These are phyloP conservation scores for Mycena pura DNA, from an alignment of 768 basidiomycete genomes.

Conservation along the genomic window DNA sequence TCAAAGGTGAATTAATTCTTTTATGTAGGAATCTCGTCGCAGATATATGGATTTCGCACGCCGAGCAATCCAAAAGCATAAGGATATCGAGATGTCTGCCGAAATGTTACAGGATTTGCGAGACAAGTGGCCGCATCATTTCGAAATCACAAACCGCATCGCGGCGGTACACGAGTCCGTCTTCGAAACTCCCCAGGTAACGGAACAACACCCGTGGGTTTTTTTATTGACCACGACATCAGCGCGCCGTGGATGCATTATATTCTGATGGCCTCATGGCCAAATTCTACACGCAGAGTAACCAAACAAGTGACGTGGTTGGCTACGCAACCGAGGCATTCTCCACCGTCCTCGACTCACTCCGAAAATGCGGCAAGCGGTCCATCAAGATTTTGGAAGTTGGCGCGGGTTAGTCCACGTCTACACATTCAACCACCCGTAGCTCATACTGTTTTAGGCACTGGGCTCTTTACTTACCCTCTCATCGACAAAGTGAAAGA, in stretches of 20 bases:
- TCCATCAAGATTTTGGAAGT: constrained; percentile 10
- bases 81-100: not conserved
- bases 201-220: not conserved
- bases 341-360: not conserved
- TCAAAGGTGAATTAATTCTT: not conserved
- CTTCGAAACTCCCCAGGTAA: not conserved
- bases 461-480: constrained; percentile 1
- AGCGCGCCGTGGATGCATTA: not conserved
- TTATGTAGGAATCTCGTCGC: not conserved
- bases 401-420: constrained; percentile 3
- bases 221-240: not conserved
- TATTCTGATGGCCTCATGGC: constrained; percentile 15
- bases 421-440: no score
- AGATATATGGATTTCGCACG: constrained; percentile 1
- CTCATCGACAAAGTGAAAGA: constrained; percentile 8
- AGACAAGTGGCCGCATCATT: constrained; percentile 4
- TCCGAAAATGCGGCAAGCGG: not conserved
- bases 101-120: not conserved
- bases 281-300: not conserved
- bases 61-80: not conserved
- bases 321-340: not conserved
- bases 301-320: constrained; percentile 3
- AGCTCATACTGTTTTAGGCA: not conserved
- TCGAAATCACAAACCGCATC: constrained; percentile 10
- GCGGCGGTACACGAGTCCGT: not conserved